Evolutionary conservation across 805 yeast genomes (phyloP).

Genomic region (Ogataea kodamae): DNA sequence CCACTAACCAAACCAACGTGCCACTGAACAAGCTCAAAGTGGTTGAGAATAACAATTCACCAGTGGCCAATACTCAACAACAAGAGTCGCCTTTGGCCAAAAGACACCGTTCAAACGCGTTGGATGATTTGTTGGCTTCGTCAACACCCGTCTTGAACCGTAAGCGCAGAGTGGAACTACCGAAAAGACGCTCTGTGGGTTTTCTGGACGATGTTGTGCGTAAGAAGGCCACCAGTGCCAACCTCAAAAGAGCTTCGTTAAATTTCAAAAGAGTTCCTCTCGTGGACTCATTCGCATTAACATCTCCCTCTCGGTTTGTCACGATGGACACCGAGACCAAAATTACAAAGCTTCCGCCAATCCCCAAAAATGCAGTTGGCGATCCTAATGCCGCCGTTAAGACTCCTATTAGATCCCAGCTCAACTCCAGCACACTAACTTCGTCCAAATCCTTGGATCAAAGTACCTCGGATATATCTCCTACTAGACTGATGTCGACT

Average conservation of each 20-base stretch:
- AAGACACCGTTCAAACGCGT: slow-evolving; percentile 24
- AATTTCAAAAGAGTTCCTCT: slow-evolving; percentile 5
- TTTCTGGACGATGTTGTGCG: slow-evolving; percentile 28
- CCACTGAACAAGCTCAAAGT: slow-evolving; percentile 33
- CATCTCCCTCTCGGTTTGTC: slow-evolving; percentile 31
- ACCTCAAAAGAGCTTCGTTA: slow-evolving; percentile 27
- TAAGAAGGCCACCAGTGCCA: slow-evolving; percentile 27
- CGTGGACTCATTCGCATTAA: slow-evolving; percentile 18
- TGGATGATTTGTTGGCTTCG: slow-evolving; percentile 36
- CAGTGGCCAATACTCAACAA: slow-evolving; percentile 2
- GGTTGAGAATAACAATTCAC: slow-evolving; percentile 11
- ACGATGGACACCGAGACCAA: slow-evolving; percentile 10
- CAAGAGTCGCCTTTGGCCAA: slow-evolving; percentile 11
- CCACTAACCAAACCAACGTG: slow-evolving; percentile 42
- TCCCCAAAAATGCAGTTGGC: slow-evolving; percentile 24
- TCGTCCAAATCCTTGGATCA: slow-evolving; percentile 7
- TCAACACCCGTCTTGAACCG: slow-evolving; percentile 26
- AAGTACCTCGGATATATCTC: slow-evolving; percentile 29
- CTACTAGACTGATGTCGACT: slow-evolving; percentile 39
- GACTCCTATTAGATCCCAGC: slow-evolving; percentile 17
- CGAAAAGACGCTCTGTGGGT: slow-evolving; percentile 14
- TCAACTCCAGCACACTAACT: slow-evolving; percentile 5
- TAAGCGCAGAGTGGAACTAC: slow-evolving; percentile 4
- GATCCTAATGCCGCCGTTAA: slow-evolving; percentile 15
- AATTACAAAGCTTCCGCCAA: slow-evolving; percentile 28